Evolutionary conservation across 768 basidiomycete species (phyloP), one percentile per base, ranked within the genome.

Genomic region (Boletus huronensis): DNA sequence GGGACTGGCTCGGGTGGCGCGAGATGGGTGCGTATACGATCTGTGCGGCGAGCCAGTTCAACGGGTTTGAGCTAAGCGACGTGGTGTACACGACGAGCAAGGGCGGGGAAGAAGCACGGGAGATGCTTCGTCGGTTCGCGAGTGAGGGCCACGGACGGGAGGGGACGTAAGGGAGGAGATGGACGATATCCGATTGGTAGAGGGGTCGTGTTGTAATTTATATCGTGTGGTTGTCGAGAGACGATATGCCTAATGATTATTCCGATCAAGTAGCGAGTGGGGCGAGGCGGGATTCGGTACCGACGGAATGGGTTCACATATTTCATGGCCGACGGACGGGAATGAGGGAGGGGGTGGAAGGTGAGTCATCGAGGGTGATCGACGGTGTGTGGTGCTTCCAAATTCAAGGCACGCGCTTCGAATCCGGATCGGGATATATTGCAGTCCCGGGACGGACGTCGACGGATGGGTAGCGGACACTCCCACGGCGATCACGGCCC

Each of bases 1-100:
- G 97, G 7, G 97, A 99, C 70, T 99, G 97, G 97, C 81, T 99
- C 17, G 90, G 88, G n/a, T 99, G 95, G 75, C 86, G 87, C 53
- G 87, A 92, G 68, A 98, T 99, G 97, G 97, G 97, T 29, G 97
- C 97, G 31, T 99, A 99, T 75, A 98, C 97, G n/a, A 76, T 93
- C 55, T 97, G 94, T 67, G 97, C 97, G 0, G 93, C 97, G 50
- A 93, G 90, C 73, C 88, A 87, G 74, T 98, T 98, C 78, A 96
- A 95, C 66, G 93, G 92, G 50, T 95, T 95, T 65, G 82, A 90
- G 65, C 70, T 87, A 44, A 89, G 88, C 74, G 82, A 82, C 36
- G 87, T 94, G 55, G 72, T 86, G 28, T 96, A 94, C 68, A 93
- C 90, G 36, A 76, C 80, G 53, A 88, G 90, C 47, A 82, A 75